A percentile compares a stretch with the other conserved stretches of the same genome.
These are phyloP conservation scores for Umbellularia californica DNA, from an alignment of 164 flowering plant genomes.

Conservation along the genomic window DNA sequence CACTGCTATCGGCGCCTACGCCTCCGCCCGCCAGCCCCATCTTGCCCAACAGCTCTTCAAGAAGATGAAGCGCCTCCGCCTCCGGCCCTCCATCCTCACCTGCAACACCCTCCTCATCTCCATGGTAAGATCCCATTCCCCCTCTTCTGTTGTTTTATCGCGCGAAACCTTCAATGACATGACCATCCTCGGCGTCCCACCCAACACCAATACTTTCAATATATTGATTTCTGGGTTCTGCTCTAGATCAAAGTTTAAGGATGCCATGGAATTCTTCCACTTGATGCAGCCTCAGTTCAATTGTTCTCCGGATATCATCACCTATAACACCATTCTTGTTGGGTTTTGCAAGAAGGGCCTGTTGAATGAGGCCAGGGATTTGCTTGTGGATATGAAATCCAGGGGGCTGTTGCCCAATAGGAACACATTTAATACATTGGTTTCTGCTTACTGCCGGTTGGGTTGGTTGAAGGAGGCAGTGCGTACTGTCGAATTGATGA, in stretches of 20 bases:
- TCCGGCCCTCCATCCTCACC: conserved; percentile 47
- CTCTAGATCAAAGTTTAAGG: conserved; percentile 40
- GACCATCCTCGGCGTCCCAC: conserved; percentile 38
- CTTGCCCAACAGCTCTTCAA: conserved; percentile 55
- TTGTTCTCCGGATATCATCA: conserved; percentile 60
- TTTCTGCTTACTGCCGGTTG: conserved; percentile 64
- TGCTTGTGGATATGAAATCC: conserved; percentile 63
- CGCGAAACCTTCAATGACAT: conserved; percentile 39
- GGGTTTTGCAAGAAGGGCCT: conserved; percentile 57
- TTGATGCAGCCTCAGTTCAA: conserved; percentile 38
- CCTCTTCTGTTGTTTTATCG: conserved; percentile 30
- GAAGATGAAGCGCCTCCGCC: conserved; percentile 48
- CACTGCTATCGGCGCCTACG: conserved; percentile 52
- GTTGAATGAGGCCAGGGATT: conserved; percentile 51
- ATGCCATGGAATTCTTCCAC: conserved; percentile 42
- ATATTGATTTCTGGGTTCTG: conserved; percentile 67
- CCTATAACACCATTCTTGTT: conserved; percentile 65
- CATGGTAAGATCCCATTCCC: conserved; percentile 47
- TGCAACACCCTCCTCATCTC: conserved; percentile 61
- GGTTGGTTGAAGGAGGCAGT: conserved; percentile 72
- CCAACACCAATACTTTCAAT: conserved; percentile 47
- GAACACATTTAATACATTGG: conserved; percentile 66
- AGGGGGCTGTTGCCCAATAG: conserved; percentile 57
- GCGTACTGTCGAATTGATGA: conserved; percentile 61
- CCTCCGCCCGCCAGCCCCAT: conserved; percentile 39